Base-by-base conservation (phyloP, 352 stramenopile species). In the Pseudoperonospora humuli region DNA sequence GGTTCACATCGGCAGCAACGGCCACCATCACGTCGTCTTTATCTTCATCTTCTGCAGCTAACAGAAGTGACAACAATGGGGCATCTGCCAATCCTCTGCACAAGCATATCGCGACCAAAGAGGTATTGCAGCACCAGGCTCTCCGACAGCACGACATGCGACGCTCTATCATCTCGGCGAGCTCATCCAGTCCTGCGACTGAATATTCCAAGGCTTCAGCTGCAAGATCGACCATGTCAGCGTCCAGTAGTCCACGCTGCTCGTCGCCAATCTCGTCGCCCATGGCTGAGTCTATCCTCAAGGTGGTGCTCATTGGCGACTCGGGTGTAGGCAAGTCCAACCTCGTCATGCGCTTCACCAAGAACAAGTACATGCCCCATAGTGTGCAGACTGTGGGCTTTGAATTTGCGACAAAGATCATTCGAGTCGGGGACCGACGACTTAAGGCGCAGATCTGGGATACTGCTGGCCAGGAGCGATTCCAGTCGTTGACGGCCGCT, bases 401-500 rank as follows among this genome's bases (percentile, higher is more conserved):
- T 56, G 83, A 95, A 55, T 95, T 93, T 50, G 75, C 79, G 35
- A 86, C 79, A 54, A 92, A 93, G 54, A 90, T 71, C 18, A 78
- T 95, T 39, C 75, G 80, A 20, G 75, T 95, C 14, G 80, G 79
- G 33, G 77, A 90, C 32, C 70, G 75, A 24, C 72, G 78, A 32
- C 75, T 92, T 46, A 90, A 88, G 64, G 82, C 80, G n/a, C 79
- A 92, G 60, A 86, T 96, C 26, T 93, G 79, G 81, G 78, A 93
- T 59, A 88, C 82, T 14, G 84, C 86, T 1, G 89, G 89, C 0
- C 83, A 96, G 26, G 87, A 96, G 38, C 75, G 84, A 15, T 96
- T 96, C 61, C 77, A 94, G 55, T 95, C 78, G 47, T 77, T 97
- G 31, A 96, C 82, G 25, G 67, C 86, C n/a, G 81, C 86, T 20